A percentile compares a stretch with the other conserved stretches of the same genome.
Evolutionary conservation across 2,329 filamentous ascomycete species (phyloP).

Genomic region (Sclerotinia trifoliorum): DNA sequence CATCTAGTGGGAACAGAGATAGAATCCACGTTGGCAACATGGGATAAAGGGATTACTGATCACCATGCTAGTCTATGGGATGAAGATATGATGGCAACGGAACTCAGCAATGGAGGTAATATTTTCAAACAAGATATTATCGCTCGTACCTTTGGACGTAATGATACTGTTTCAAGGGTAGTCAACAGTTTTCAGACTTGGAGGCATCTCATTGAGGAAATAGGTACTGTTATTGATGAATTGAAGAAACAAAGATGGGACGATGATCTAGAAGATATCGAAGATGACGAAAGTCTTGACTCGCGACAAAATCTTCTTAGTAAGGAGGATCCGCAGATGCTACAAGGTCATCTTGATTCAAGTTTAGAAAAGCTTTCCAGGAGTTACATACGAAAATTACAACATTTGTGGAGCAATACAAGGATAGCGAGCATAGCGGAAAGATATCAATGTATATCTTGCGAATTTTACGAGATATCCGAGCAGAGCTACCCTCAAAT

Average conservation of each 20-base stretch:
- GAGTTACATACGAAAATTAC: constrained; percentile 57
- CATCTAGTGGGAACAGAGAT: constrained; percentile 64
- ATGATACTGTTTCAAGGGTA: constrained; percentile 61
- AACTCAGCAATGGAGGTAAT: constrained; percentile 63
- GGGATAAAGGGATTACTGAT: constrained; percentile 55
- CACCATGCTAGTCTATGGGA: constrained; percentile 65
- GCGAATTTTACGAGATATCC: constrained; percentile 71
- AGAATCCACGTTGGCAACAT: constrained; percentile 58
- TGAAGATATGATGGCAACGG: constrained; percentile 59
- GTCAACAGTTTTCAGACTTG: constrained; percentile 68
- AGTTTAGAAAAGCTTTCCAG: constrained; percentile 57
- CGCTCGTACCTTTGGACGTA: constrained; percentile 69
- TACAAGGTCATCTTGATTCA: constrained; percentile 59
- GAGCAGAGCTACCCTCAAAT: constrained; percentile 60
- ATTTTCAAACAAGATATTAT: constrained; percentile 68
- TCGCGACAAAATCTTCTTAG: constrained; percentile 65
- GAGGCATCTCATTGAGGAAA: constrained; percentile 69
- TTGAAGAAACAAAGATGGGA: constrained; percentile 72
- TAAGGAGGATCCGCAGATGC: constrained; percentile 65
- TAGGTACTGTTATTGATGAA: constrained; percentile 60
- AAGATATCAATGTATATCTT: constrained; percentile 64
- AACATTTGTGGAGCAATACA: constrained; percentile 49
- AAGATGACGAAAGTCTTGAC: constrained; percentile 70
- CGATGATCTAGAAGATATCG: constrained; percentile 66
- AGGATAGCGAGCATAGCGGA: constrained; percentile 50